phyloP scores from a whole-genome alignment of 495 filamentous ascomycete genomes.

The Astrocystis sublimbata region DNA sequence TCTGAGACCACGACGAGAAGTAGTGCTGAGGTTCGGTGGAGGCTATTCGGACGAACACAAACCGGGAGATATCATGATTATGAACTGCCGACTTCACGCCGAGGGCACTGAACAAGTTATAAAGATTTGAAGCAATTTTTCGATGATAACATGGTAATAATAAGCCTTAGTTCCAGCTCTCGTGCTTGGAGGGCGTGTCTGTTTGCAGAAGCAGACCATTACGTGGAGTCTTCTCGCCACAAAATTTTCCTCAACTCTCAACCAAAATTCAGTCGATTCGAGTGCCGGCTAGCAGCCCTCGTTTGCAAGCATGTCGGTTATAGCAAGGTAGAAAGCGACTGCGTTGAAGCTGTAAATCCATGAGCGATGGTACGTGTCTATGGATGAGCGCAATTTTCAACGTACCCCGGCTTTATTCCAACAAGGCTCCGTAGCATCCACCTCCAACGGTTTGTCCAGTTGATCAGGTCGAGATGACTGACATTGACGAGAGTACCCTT shows the following conservation, averaged over 20 bases:
- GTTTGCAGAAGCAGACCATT: neutral
- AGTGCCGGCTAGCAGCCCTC: conserved; percentile 55
- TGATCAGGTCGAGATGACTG: conserved; percentile 91
- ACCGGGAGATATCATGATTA: neutral
- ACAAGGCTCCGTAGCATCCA: conserved; percentile 68
- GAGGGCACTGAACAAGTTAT: neutral
- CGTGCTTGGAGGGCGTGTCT: neutral
- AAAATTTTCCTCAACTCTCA: neutral
- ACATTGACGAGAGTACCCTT: conserved; percentile 87
- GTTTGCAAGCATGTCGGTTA: conserved; percentile 81
- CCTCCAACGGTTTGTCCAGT: conserved; percentile 86
- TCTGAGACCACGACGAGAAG: neutral
- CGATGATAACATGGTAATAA: neutral
- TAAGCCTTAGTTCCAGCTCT: neutral
- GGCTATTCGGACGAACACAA: neutral
- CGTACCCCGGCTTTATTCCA: conserved; percentile 70
- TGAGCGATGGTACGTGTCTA: conserved; percentile 20
- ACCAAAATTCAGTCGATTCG: neutral
- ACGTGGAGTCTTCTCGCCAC: neutral
- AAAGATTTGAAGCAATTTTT: neutral
- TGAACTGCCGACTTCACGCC: neutral
- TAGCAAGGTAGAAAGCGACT: conserved; percentile 90
- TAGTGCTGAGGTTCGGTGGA: neutral
- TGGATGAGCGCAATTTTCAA: conserved; percentile 10
- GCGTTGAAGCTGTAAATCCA: conserved; percentile 76